Base-by-base conservation (phyloP, 108 stramenopile species). In the Pelagomonas calceolata region DNA sequence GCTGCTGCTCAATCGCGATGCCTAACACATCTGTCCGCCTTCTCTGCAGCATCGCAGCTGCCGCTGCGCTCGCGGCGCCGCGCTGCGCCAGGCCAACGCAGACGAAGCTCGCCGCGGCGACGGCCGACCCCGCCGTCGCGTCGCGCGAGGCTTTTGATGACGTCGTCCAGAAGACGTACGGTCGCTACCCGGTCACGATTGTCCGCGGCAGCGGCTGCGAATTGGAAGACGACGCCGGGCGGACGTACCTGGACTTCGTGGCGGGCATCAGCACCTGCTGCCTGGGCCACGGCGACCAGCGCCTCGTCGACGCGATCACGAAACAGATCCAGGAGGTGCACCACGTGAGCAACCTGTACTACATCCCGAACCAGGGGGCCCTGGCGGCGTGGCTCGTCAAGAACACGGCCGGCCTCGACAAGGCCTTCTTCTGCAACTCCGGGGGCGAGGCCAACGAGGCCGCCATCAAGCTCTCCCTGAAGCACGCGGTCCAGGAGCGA, bases 371-470 rank as follows among this genome's bases (percentile, higher is more conserved):
- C 43, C 93, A 95, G 81, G 95, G 87, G 14, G 79, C 85, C n/a
- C 81, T 98, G 63, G 97, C 94, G 18, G 74, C 86, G 32, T 95
- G 94, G 94, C 80, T 98, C 30, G 89, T 91, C 51, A 87, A 87
- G 66, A 95, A 91, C 68, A 87, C 89, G 14, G 30, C 34, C 29
- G 68, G 74, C 69, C 34, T 73, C 30, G 67, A 31, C 66, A 95
- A 93, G 85, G 97, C 83, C 36, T 98, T 98, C 83, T 98, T 98
- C 80, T 98, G 95, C 82, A 98, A 98, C 79, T 87, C 86, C 4
- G 97, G 97, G 12, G 95, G 93, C 14, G 97, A 98, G 78, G 91
- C 94, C 69, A 96, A 95, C 74, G 97, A 98, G 82, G 97, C 89
- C 0, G 95, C 94, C 33, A 92, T 98, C 71, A 98, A 98, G 80